Percentiles rank a stretch among this genome's conserved stretches.
These are phyloP conservation scores for Arthrobotrys musiformis DNA, from an alignment of 2,329 filamentous ascomycete species.

Conservation along the genomic window DNA sequence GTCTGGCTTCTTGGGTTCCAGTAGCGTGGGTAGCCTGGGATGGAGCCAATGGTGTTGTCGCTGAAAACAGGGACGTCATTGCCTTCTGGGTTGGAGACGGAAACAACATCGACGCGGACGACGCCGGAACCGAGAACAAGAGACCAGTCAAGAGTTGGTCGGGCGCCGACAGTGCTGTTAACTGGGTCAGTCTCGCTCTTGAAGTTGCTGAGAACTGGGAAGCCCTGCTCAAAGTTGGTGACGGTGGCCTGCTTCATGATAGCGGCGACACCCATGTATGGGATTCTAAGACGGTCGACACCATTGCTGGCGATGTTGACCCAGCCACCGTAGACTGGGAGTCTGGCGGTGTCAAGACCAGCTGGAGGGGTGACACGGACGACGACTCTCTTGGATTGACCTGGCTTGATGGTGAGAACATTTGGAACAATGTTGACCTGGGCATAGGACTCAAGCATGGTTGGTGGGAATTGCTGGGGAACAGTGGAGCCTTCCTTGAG, in stretches of 20 bases:
- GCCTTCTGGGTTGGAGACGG: conserved; percentile 27
- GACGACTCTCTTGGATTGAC: conserved; percentile 59
- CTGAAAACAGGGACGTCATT: conserved; percentile 49
- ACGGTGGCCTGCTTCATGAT: conserved; percentile 48
- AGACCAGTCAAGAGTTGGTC: conserved; percentile 35
- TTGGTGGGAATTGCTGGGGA: conserved; percentile 57
- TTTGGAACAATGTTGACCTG: conserved; percentile 58
- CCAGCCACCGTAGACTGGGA: conserved; percentile 66
- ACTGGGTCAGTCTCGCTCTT: conserved; percentile 22
- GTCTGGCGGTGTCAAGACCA: conserved; percentile 61
- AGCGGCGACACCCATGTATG: conserved; percentile 61
- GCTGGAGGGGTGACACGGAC: conserved; percentile 64
- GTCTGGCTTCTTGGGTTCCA: conserved; percentile 45
- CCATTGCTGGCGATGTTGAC: conserved; percentile 64
- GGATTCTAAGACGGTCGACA: conserved; percentile 64
- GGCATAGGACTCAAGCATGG: conserved; percentile 56
- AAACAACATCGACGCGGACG: conserved; percentile 46
- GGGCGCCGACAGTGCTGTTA: conserved; percentile 27
- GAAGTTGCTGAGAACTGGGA: conserved; percentile 41
- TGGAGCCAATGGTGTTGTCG: conserved; percentile 43
- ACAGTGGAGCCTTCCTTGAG: conserved; percentile 59
- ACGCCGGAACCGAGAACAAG: conserved; percentile 43
- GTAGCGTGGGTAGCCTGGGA: conserved; percentile 47
- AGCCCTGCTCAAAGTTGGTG: conserved; percentile 46
- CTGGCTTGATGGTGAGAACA: conserved; percentile 60